phyloP scores from a whole-genome alignment of 2,329 filamentous ascomycete species.

The Myrmaecium sp. region DNA sequence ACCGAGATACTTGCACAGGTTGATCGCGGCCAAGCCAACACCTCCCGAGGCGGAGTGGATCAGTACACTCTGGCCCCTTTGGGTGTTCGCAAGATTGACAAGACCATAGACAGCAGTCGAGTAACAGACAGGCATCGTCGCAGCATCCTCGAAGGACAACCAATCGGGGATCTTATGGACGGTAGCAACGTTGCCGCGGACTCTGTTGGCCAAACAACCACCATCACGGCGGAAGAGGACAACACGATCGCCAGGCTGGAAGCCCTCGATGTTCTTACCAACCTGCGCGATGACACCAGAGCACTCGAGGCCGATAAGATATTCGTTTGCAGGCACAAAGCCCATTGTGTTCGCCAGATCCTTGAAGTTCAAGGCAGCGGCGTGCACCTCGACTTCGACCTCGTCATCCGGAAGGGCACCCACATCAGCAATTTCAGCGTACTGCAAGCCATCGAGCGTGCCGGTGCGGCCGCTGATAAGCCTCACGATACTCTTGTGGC shows the following conservation, averaged over 20 bases:
- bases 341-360: constrained; percentile 7
- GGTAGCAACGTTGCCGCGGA: neutral
- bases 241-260: constrained; percentile 2
- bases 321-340: constrained; percentile 4
- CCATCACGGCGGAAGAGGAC: neutral
- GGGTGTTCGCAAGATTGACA: constrained; percentile 5
- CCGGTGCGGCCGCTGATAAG: constrained; percentile 5
- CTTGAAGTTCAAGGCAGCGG: constrained; percentile 8
- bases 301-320: constrained; percentile 6
- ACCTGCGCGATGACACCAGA: constrained; percentile 5
- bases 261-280: neutral
- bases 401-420: constrained; percentile 3
- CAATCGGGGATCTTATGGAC: constrained; percentile 7
- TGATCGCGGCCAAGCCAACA: constrained; percentile 13
- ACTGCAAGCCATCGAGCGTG: constrained; percentile 6
- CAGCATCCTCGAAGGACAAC: constrained; percentile 9
- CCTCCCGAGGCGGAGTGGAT: constrained; percentile 16
- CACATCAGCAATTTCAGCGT: constrained; percentile 2
- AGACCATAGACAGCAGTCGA: constrained; percentile 8
- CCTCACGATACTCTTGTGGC: constrained; percentile 2
- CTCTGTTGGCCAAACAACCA: constrained; percentile 1
- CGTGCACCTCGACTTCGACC: constrained; percentile 8
- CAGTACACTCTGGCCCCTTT: constrained; percentile 7
- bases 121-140: constrained; percentile 8
- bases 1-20: constrained; percentile 8